Percentiles rank a stretch among this genome's conserved stretches.
phyloP scores from a whole-genome alignment of 495 filamentous ascomycete species.

The Neurospora discreta region DNA sequence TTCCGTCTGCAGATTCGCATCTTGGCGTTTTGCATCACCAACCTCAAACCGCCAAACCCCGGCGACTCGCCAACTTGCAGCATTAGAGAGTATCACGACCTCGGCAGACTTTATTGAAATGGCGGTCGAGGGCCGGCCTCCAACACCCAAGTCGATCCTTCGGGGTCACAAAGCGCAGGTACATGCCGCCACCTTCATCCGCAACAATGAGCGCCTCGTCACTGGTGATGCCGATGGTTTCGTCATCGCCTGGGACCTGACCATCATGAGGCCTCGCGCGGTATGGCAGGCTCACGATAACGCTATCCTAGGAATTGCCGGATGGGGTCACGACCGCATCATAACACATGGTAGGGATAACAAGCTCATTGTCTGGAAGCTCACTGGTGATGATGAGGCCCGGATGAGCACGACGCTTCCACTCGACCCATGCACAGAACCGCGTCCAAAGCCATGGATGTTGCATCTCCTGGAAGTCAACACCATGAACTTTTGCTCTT shows the following conservation, averaged over 20 bases:
- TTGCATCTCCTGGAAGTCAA: constrained; percentile 77
- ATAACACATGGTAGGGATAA: constrained; percentile 71
- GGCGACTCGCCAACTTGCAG: not conserved
- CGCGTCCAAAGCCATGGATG: constrained; percentile 63
- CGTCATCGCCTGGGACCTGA: constrained; percentile 75
- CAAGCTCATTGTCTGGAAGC: constrained; percentile 74
- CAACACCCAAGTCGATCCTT: constrained; percentile 74
- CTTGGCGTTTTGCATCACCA: not conserved
- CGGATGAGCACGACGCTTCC: constrained; percentile 60
- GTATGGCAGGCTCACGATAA: constrained; percentile 84
- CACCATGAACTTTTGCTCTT: constrained; percentile 91
- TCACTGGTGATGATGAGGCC: constrained; percentile 50
- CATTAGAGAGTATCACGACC: not conserved
- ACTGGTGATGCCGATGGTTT: constrained; percentile 89
- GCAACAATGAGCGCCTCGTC: constrained; percentile 60
- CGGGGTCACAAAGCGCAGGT: constrained; percentile 78
- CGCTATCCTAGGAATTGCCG: constrained; percentile 62
- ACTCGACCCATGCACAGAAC: constrained; percentile 37
- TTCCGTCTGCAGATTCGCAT: not conserved
- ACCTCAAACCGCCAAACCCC: not conserved
- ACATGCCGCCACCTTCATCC: constrained; percentile 65
- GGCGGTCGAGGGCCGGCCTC: constrained; percentile 33
- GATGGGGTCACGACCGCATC: constrained; percentile 37
- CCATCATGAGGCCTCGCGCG: constrained; percentile 67
- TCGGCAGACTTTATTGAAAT: constrained; percentile 5